phyloP scores from a whole-genome alignment of 257 asterid species.

The Gentiana macrophylla region DNA sequence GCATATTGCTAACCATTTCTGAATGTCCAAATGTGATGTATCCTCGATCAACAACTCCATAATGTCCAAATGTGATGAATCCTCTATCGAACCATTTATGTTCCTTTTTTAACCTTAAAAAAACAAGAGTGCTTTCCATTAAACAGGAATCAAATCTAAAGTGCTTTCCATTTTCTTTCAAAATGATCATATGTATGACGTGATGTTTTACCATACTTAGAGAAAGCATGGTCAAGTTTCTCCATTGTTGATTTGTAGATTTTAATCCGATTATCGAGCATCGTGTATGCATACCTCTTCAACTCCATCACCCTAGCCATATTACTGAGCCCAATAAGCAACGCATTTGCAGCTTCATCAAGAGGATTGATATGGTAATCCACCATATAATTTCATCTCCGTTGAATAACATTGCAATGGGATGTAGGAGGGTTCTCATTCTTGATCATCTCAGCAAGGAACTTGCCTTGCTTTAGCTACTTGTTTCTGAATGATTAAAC shows the following conservation, averaged over 20 bases:
- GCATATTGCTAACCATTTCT: too few species aligned
- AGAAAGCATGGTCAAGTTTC: slow-evolving; percentile 37
- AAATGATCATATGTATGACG: slow-evolving; percentile 47
- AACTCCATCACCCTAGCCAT: slow-evolving; percentile 48
- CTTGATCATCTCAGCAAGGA: slow-evolving; percentile 61
- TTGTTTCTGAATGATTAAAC: slow-evolving; percentile 51
- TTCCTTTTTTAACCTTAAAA: too few species aligned
- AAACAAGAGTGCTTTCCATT: too few species aligned
- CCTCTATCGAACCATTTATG: too few species aligned
- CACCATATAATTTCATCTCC: slow-evolving; percentile 57
- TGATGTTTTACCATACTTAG: slow-evolving; percentile 34
- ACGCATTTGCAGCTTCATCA: slow-evolving; percentile 53
- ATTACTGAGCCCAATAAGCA: slow-evolving; percentile 57
- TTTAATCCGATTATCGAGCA: slow-evolving; percentile 46
- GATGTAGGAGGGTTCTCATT: slow-evolving; percentile 65
- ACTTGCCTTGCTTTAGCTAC: slow-evolving; percentile 35
- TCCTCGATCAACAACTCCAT: too few species aligned
- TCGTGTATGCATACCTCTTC: slow-evolving; percentile 50
- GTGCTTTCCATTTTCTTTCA: slow-evolving; percentile 50
- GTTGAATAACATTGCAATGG: slow-evolving; percentile 43
- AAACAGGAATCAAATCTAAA: too few species aligned
- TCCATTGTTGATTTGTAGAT: slow-evolving; percentile 56
- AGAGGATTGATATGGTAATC: slow-evolving; percentile 38
- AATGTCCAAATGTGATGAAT: too few species aligned
- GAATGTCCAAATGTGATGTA: too few species aligned